A percentile compares a stretch with the other conserved stretches of the same genome.
Evolutionary conservation across 768 basidiomycete genomes (phyloP).

Genomic region (Dacryopinax primogenitus): DNA sequence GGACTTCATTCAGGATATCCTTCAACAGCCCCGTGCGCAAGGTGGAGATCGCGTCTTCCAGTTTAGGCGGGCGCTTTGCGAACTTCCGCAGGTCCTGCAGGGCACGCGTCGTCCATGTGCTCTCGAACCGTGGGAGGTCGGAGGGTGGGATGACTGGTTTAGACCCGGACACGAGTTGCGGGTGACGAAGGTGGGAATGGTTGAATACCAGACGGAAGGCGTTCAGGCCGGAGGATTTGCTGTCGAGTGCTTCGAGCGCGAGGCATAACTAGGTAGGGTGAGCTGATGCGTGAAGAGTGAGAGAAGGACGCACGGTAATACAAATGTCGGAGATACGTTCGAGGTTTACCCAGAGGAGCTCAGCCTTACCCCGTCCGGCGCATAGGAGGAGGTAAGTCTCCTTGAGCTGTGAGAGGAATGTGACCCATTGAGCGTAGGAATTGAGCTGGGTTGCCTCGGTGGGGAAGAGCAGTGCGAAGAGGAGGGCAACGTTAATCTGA

Average conservation of each 20-base stretch:
- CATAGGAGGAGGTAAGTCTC: not conserved
- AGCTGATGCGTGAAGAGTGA: not conserved
- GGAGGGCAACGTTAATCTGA: not conserved
- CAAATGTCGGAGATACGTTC: not conserved
- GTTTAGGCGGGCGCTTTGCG: not conserved
- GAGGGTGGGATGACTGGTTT: not conserved
- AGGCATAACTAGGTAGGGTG: not conserved
- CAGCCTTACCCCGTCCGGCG: not conserved
- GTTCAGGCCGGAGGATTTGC: not conserved
- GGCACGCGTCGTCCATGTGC: not conserved
- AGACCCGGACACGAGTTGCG: not conserved
- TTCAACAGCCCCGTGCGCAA: not conserved
- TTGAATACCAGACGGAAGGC: not conserved
- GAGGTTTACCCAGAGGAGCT: not conserved
- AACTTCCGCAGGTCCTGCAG: not conserved
- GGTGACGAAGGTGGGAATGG: not conserved
- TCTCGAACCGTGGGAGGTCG: not conserved
- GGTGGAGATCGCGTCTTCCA: not conserved
- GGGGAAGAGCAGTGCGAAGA: not conserved
- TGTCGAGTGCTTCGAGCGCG: not conserved
- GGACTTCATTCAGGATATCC: not conserved
- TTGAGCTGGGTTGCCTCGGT: not conserved
- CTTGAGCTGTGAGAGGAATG: not conserved
- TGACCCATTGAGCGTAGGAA: not conserved
- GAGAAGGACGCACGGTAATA: not conserved